Evolutionary conservation across 805 yeast genomes (phyloP).

Genomic region (Pichia membranifaciens): DNA sequence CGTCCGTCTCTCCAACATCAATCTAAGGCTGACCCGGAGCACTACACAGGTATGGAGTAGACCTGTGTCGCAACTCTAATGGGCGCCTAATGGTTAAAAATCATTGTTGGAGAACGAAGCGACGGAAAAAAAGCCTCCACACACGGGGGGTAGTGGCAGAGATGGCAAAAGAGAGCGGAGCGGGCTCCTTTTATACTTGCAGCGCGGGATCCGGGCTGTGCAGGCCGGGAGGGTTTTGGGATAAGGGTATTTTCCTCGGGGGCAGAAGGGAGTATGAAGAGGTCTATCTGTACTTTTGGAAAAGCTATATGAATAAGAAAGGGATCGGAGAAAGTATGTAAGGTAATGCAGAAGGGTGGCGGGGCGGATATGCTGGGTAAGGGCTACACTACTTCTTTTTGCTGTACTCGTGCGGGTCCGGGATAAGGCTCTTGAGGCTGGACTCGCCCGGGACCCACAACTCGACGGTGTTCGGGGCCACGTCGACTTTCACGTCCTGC

Average conservation of each 20-base stretch:
- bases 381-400: constrained; percentile 26
- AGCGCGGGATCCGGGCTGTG: too few relatives aligned
- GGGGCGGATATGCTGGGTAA: not conserved
- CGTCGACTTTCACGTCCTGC: constrained; percentile 50
- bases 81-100: constrained; percentile 62
- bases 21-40: constrained; percentile 96
- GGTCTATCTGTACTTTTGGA: too few relatives aligned
- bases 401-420: constrained; percentile 58
- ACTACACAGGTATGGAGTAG: constrained; percentile 52
- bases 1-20: constrained; percentile 27
- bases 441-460: constrained; percentile 57
- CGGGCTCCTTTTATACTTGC: constrained; percentile 11
- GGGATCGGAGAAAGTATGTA: too few relatives aligned
- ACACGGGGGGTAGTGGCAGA: not conserved
- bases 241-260: too few relatives aligned
- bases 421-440: constrained; percentile 44
- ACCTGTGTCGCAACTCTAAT: constrained; percentile 64
- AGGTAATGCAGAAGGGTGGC: too few relatives aligned
- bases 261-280: too few relatives aligned
- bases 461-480: constrained; percentile 49
- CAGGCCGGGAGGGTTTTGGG: too few relatives aligned
- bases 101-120: constrained; percentile 25
- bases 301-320: too few relatives aligned
- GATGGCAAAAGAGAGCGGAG: not conserved
- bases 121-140: not conserved